Evolutionary conservation across 2,329 filamentous ascomycete species (phyloP).

Genomic region (Trichoderma harzianum): DNA sequence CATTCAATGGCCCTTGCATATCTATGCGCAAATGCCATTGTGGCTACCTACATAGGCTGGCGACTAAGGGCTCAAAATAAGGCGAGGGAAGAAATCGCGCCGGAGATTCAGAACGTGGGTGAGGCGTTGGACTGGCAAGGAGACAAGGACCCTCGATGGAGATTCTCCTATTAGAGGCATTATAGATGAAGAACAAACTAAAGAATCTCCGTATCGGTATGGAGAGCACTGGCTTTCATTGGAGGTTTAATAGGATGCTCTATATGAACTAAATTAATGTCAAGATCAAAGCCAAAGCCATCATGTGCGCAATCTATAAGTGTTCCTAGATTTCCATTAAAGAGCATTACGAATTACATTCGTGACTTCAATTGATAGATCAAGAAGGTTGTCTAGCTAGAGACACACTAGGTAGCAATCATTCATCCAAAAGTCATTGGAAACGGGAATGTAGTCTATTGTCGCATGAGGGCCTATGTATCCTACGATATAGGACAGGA

Average conservation of each 20-base stretch:
- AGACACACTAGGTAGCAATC: background rate
- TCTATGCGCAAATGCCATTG: constrained; percentile 43
- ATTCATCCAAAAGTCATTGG: background rate
- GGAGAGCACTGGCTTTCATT: background rate
- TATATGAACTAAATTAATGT: background rate
- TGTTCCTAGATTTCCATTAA: background rate
- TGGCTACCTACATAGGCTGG: constrained; percentile 43
- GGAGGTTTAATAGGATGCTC: background rate
- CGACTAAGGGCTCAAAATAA: constrained; percentile 57
- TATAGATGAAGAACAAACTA: background rate
- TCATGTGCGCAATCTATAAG: background rate
- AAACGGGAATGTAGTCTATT: background rate
- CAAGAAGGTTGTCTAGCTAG: background rate
- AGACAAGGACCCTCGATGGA: constrained; percentile 62
- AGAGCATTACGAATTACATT: background rate
- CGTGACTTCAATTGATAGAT: background rate
- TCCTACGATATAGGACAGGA: background rate
- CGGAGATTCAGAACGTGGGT: constrained; percentile 44
- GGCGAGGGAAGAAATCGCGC: constrained; percentile 42
- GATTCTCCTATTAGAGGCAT: constrained; percentile 53
- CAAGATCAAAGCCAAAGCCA: background rate
- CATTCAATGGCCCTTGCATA: constrained; percentile 66
- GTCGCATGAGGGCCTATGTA: background rate
- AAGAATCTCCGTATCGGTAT: background rate
- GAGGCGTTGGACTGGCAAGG: constrained; percentile 54